Evolutionary conservation across 495 filamentous ascomycete genomes (phyloP), one percentile per base, ranked within the genome.

Genomic region (Penicillium canariense): DNA sequence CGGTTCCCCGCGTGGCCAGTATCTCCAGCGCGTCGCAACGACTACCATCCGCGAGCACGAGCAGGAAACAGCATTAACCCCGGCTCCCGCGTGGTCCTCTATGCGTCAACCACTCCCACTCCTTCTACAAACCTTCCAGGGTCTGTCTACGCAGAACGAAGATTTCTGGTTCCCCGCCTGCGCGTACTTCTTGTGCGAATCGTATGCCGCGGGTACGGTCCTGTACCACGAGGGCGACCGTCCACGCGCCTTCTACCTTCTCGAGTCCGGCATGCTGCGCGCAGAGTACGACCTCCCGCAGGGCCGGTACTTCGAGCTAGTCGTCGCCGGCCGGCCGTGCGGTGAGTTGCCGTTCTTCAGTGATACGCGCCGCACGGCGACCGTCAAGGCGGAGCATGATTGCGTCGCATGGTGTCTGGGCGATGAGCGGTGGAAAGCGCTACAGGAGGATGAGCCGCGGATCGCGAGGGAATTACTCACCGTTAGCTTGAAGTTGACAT

Each of bases 301-400:
- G 67, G 94, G 95, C 5, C 80, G 81, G 58, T 88, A 90, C 61
- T 91, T 84, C 43, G 94, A 98, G 66, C 87, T 90, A 56, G 96
- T 98, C 36, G 88, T 97, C 2, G 90, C 91, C 7, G 94, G 94
- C 20, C 91, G 93, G 22, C 96, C 94, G 9, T 97, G 93, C 63
- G 94, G 94, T 23, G 94, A 98, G 71, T 71, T 97, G 48, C 94
- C 94, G 0, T 98, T 98, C 75, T 98, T 98, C 71, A 88, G 86
- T 14, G 88, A 90, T 62, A 96, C 91, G 0, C 80, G 83, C 25
- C 81, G 94, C 32, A 97, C 91, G 5, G 90, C 90, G 15, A 96
- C 89, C 1, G 91, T 96, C 22, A 77, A 84, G 50, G 86, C 88
- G 0, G 92, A 97, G 63, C 83, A 86, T 43, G 83, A 92, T 57